Percentiles rank a stretch among this genome's conserved stretches.
These are phyloP conservation scores for Phytophthora quininea DNA, from an alignment of 352 stramenopile genomes.

Conservation along the genomic window DNA sequence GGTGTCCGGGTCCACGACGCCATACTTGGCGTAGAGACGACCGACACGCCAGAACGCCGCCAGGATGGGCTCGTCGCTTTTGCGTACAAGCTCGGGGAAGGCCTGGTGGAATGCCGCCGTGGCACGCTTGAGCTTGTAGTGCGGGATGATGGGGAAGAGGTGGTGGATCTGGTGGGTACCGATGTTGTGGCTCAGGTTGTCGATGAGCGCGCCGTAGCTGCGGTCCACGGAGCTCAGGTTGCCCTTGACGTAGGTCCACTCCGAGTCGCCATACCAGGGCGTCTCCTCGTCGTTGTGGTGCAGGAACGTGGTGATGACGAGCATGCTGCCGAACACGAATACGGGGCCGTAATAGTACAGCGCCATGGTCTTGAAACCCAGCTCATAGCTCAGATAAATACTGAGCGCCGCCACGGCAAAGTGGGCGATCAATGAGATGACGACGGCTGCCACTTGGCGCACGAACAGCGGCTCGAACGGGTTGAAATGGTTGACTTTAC, in stretches of 20 bases:
- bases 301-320: conserved; percentile 86
- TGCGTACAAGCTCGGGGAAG: conserved; percentile 78
- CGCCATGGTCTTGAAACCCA: conserved; percentile 61
- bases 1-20: conserved; percentile 64
- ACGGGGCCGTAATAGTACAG: conserved; percentile 86
- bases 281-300: conserved; percentile 87
- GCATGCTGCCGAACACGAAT: conserved; percentile 78
- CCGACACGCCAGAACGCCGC: conserved; percentile 65
- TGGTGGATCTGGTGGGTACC: conserved; percentile 88
- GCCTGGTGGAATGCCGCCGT: conserved; percentile 65
- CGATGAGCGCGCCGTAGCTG: conserved; percentile 76
- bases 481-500: conserved; percentile 83
- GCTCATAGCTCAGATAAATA: conserved; percentile 49
- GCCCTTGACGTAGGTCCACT: conserved; percentile 87
- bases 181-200: conserved; percentile 90
- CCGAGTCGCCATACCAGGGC: conserved; percentile 81
- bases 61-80: conserved; percentile 73
- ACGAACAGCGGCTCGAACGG: conserved; percentile 79
- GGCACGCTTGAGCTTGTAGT: conserved; percentile 81
- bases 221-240: conserved; percentile 85
- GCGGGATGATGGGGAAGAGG: conserved; percentile 87
- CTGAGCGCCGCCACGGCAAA: conserved; percentile 43
- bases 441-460: conserved; percentile 61
- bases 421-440: conserved; percentile 63
- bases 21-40: conserved; percentile 72